Base-by-base conservation (phyloP, 169 alveolate genomes). In the Besnoitia besnoiti region DNA sequence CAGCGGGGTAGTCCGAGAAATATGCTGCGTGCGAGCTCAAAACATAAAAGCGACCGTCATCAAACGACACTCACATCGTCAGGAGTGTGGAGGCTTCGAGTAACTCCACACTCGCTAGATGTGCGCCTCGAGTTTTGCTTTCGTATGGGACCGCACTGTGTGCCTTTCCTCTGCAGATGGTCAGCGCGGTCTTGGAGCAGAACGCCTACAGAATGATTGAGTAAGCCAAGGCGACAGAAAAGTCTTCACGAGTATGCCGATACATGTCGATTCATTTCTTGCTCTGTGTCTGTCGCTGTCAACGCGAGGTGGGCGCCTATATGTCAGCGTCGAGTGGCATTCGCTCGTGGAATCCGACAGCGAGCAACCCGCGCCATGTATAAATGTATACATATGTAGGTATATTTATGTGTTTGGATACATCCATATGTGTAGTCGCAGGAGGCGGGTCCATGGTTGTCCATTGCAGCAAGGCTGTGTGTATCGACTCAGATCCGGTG, bases 121-220 rank as follows among this genome's bases (percentile, higher is more conserved):
- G n/a, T n/a, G n/a, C n/a, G n/a, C n/a, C n/a, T n/a, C n/a, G n/a
- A n/a, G n/a, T n/a, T n/a, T n/a, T n/a, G n/a, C n/a, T n/a, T n/a
- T n/a, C n/a, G n/a, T n/a, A n/a, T n/a, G n/a, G n/a, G n/a, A n/a
- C n/a, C n/a, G n/a, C n/a, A n/a, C n/a, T n/a, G n/a, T n/a, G n/a
- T n/a, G n/a, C n/a, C n/a, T n/a, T n/a, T n/a, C n/a, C 61, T 10
- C 8, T 42, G 61, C 87, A 77, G 87, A 77, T 77, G 87, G 55
- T 77, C 47, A 35, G 3, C 40, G 59, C n/a, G 5, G 47, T 39
- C 8, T 27, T 77, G 87, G 87, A 19, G 5, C 87, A 77, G 30
- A 77, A 77, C 87, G 87, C 87, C n/a, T 77, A 77, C 40, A 19
- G 87, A 21, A 39, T 77, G 87, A 37, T 77, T 21, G 55, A 77